Evolutionary conservation across 192 early-diverging fungal genomes (phyloP), one percentile per base, ranked within the genome.

Genomic region (Gigaspora rosea): DNA sequence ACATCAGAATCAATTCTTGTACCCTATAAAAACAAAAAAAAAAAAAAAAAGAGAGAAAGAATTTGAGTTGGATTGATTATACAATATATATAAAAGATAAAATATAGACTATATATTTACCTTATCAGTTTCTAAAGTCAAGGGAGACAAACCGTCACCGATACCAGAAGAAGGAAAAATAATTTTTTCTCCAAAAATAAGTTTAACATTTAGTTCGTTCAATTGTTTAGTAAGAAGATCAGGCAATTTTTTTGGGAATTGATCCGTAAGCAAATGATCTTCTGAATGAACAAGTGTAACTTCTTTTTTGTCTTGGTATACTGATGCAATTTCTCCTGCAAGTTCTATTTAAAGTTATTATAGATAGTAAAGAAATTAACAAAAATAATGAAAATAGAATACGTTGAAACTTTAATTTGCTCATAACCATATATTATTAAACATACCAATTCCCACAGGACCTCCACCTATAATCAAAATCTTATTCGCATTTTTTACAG

Each of bases 381-480:
- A 15, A 18, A 18, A 56, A 15, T 56, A 41, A 7, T 7, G 4
- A 41, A 41, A 27, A 27, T 27, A 27, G 0, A 27, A 27, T 27
- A 27, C 27, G 27, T 27, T 27, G 27, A 27, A 27, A 27, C 27
- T 27, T 27, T 27, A 27, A 7, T 7, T 41, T 56, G 0, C 18
- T 56, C 52, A n/a, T 56, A 22, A 63, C 1, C 27, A 27, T 10
- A 12, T 41, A 41, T 27, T 27, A 27, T 41, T 27, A 63, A 13
- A 70, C 67, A 27, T 54, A 78, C 76, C 83, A 54, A 90, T 81
- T 18, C 90, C 90, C 5, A 88, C 86, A 5, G 89, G 80, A 1
- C 90, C 90, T 41, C 89, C 90, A 63, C 90, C 90, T 13, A 90
- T 71, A 52, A 91, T 85, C 8, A 91, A 66, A 51, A 90, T 76